These are phyloP conservation scores for Sporothrix luriei DNA, from an alignment of 2,329 filamentous ascomycete genomes.

Conservation along the genomic window DNA sequence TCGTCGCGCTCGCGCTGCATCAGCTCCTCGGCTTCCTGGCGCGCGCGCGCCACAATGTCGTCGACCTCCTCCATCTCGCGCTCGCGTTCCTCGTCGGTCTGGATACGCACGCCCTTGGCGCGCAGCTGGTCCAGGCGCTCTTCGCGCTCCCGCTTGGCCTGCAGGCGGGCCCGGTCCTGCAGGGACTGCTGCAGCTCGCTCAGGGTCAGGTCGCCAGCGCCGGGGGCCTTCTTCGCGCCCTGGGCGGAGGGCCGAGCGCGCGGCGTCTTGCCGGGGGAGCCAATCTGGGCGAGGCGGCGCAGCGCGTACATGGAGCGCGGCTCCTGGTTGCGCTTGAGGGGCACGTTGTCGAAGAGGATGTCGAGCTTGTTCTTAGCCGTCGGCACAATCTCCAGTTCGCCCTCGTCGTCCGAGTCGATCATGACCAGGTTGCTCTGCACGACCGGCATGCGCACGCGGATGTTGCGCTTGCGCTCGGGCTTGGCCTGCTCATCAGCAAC, in stretches of 20 bases:
- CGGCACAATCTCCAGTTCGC: constrained; percentile 64
- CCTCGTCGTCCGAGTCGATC: constrained; percentile 51
- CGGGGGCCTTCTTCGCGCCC: constrained; percentile 14
- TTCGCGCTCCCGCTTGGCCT: constrained; percentile 76
- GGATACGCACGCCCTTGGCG: constrained; percentile 77
- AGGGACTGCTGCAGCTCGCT: constrained; percentile 59
- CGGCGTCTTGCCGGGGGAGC: constrained; percentile 56
- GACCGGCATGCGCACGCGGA: constrained; percentile 52
- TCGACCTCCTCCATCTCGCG: constrained; percentile 81
- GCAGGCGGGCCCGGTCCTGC: constrained; percentile 71
- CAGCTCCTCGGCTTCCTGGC: constrained; percentile 77
- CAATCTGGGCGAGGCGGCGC: constrained; percentile 73
- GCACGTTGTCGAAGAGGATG: constrained; percentile 70
- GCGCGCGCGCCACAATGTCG: constrained; percentile 81
- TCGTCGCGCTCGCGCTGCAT: constrained; percentile 74
- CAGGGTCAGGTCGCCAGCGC: constrained; percentile 47
- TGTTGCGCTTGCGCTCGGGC: constrained; percentile 48
- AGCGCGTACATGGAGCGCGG: constrained; percentile 66
- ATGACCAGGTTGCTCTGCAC: constrained; percentile 46
- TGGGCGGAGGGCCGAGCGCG: constrained; percentile 31
- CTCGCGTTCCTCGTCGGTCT: constrained; percentile 84
- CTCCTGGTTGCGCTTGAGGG: constrained; percentile 64
- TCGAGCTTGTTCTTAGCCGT: constrained; percentile 56
- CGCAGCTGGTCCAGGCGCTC: constrained; percentile 75
- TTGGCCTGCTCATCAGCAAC: constrained; percentile 35